Conservation (phyloP, 1,139 yeast genomes). For the Yamadazyma jaroonii region DNA sequence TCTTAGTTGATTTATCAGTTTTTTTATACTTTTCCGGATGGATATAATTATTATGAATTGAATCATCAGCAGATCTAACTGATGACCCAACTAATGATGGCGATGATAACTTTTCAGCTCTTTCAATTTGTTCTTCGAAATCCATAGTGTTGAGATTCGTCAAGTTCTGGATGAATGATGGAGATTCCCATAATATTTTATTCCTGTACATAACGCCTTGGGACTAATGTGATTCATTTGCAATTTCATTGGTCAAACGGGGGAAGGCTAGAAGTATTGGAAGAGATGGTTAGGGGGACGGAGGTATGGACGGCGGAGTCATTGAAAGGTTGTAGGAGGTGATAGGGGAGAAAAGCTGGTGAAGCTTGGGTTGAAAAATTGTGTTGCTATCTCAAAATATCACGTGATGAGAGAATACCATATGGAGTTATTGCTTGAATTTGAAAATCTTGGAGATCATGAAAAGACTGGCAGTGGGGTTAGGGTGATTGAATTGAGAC, state of each 20-base stretch:
- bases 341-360: no score
- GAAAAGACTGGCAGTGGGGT: no score
- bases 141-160: constrained; percentile 33
- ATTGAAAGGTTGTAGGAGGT: no score
- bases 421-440: no score
- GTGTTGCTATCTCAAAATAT: no score
- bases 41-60: constrained; percentile 44
- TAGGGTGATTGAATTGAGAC: no score
- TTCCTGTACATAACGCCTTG: background rate
- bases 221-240: background rate
- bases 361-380: no score
- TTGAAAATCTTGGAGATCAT: no score
- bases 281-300: background rate
- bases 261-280: no score
- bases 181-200: background rate
- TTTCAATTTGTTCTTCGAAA: constrained; percentile 53
- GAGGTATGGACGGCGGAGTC: background rate
- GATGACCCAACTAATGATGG: constrained; percentile 60
- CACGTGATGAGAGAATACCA: no score
- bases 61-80: constrained; percentile 51
- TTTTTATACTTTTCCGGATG: constrained; percentile 43
- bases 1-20: constrained; percentile 8
- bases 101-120: constrained; percentile 45
- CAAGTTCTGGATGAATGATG: background rate
- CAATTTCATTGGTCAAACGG: no score